These are phyloP conservation scores for Chlamydomonas incerta DNA, from an alignment of 139 green algal species.

Conservation along the genomic window DNA sequence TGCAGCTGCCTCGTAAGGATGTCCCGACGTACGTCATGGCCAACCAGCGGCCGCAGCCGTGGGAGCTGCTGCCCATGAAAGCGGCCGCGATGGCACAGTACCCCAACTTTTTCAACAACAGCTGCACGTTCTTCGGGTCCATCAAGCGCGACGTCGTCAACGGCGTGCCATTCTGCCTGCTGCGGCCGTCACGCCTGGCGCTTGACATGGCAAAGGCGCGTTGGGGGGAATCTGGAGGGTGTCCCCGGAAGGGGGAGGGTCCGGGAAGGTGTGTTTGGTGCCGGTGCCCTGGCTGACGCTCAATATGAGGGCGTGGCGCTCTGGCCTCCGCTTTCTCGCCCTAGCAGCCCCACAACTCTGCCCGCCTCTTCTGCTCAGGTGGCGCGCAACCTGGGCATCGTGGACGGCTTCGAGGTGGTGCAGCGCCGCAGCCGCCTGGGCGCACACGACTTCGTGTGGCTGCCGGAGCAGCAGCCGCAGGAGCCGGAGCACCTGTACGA, in stretches of 20 bases:
- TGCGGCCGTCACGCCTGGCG: slow-evolving; percentile 24
- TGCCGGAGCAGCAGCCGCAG: not conserved
- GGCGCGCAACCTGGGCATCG: slow-evolving; percentile 50
- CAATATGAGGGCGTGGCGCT: no score
- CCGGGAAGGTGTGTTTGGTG: no score
- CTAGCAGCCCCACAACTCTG: no score
- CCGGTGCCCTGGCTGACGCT: no score
- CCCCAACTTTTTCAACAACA: slow-evolving; percentile 55
- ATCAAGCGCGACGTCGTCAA: slow-evolving; percentile 41
- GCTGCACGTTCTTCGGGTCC: slow-evolving; percentile 47
- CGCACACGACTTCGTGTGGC: slow-evolving; percentile 20
- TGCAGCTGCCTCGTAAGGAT: slow-evolving; percentile 31
- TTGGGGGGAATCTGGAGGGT: no score
- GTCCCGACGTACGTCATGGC: slow-evolving; percentile 41
- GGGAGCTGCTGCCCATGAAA: slow-evolving; percentile 54
- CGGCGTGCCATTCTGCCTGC: slow-evolving; percentile 24
- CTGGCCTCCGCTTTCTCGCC: no score
- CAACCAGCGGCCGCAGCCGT: slow-evolving; percentile 40
- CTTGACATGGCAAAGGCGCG: slow-evolving; percentile 39
- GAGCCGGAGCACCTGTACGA: slow-evolving; percentile 35
- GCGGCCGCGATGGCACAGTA: slow-evolving; percentile 44
- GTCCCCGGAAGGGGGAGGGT: no score
- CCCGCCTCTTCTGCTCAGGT: no score
- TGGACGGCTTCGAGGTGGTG: slow-evolving; percentile 32
- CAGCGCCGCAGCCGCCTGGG: slow-evolving; percentile 9